A percentile compares a stretch with the other conserved stretches of the same genome.
phyloP scores from a whole-genome alignment of 805 yeast species.

The Metschnikowia bowlesiae region DNA sequence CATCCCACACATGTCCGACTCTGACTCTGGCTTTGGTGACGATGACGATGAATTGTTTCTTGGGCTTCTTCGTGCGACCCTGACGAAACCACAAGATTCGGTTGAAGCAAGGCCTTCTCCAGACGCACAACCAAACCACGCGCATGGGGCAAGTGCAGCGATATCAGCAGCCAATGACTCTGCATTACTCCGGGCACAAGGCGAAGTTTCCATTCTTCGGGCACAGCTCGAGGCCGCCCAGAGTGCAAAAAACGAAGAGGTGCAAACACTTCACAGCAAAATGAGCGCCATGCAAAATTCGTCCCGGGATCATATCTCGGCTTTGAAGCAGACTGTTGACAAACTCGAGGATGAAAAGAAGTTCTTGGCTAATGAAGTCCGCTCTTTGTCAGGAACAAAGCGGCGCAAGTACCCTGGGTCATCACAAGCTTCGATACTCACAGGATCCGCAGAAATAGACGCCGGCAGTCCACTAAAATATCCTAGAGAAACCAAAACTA shows the following conservation, averaged over 20 bases:
- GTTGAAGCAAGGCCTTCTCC: background rate
- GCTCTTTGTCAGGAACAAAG: conserved; percentile 21
- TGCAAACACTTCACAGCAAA: conserved; percentile 19
- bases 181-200: conserved; percentile 52
- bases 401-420: conserved; percentile 12
- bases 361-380: conserved; percentile 37
- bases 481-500: background rate
- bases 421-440: background rate
- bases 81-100: conserved; percentile 10
- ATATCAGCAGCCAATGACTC: background rate
- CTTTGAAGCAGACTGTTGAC: conserved; percentile 29
- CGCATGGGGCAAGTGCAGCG: conserved; percentile 5
- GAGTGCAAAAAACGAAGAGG: conserved; percentile 36
- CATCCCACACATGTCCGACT: background rate
- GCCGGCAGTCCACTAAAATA: background rate
- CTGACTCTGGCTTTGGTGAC: conserved; percentile 28
- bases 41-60: conserved; percentile 45
- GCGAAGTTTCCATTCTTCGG: conserved; percentile 77
- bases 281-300: conserved; percentile 15
- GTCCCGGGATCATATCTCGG: conserved; percentile 29
- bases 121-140: background rate
- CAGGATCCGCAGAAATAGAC: background rate
- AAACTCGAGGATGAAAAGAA: conserved; percentile 41
- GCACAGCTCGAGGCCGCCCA: conserved; percentile 53
- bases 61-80: conserved; percentile 44